Conservation (phyloP, 768 basidiomycete genomes). For the Sporobolomyces phaffii region DNA sequence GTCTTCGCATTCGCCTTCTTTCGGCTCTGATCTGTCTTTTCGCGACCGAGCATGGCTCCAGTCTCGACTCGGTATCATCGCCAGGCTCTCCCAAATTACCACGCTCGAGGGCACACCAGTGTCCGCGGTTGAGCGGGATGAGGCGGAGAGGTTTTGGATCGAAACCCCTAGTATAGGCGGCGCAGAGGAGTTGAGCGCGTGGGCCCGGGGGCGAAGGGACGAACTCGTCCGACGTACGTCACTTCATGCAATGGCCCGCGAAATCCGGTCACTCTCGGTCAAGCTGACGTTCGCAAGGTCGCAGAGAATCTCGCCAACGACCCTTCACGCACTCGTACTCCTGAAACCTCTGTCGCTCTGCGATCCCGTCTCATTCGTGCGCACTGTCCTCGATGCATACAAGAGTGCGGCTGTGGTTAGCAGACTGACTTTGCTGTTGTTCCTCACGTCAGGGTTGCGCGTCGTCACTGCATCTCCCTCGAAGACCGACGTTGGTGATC, state of each 20-base stretch:
- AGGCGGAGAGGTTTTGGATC: slow-evolving; percentile 77
- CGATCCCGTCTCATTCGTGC: slow-evolving; percentile 22
- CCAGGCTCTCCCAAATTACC: slow-evolving; percentile 6
- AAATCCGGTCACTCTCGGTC: too few species aligned
- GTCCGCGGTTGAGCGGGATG: slow-evolving; percentile 62
- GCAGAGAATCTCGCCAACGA: background rate
- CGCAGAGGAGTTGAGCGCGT: background rate
- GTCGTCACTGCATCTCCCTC: background rate
- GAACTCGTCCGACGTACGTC: too few species aligned
- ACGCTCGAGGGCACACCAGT: slow-evolving; percentile 69
- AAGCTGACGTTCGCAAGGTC: background rate
- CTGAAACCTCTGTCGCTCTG: background rate
- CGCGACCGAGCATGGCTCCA: slow-evolving; percentile 46
- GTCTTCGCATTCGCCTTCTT: background rate
- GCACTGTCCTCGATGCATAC: background rate
- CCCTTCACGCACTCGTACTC: background rate
- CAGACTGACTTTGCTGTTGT: background rate
- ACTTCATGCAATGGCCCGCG: too few species aligned
- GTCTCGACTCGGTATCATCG: slow-evolving; percentile 61
- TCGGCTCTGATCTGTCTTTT: background rate
- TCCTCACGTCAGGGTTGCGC: background rate
- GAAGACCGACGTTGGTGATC: too few species aligned
- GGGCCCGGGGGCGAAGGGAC: background rate
- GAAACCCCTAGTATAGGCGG: slow-evolving; percentile 53
- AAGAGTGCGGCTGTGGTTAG: too few species aligned